Evolutionary conservation across 371 early-diverging fungal species (phyloP).

Genomic region (Mucor piriformis): DNA sequence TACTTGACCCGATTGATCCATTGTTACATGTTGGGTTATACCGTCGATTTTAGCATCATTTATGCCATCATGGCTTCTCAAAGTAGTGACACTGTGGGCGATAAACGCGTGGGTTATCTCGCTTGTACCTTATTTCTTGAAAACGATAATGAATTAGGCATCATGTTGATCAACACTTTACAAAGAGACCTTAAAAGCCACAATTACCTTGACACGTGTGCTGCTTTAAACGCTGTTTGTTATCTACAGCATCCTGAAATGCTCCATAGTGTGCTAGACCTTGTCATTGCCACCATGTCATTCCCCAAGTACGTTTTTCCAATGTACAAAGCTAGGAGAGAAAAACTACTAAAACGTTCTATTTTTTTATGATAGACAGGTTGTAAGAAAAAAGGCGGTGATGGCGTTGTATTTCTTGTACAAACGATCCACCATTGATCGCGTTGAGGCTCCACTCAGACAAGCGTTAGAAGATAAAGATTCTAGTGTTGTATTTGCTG

Average conservation of each 20-base stretch:
- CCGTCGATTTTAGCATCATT: constrained; percentile 55
- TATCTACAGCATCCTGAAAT: constrained; percentile 47
- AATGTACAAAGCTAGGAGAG: neutral
- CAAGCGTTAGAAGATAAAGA: constrained; percentile 49
- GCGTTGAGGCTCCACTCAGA: constrained; percentile 38
- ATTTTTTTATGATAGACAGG: constrained; percentile 34
- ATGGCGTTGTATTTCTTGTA: constrained; percentile 40
- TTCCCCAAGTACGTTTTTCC: constrained; percentile 42
- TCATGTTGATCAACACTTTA: constrained; percentile 59
- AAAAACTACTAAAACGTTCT: neutral
- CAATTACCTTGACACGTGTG: constrained; percentile 43
- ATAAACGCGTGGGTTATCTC: constrained; percentile 54
- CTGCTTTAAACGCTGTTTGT: constrained; percentile 48
- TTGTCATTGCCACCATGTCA: constrained; percentile 29
- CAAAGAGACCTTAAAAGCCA: constrained; percentile 50
- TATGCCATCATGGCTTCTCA: constrained; percentile 60
- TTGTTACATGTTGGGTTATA: constrained; percentile 55
- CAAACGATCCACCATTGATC: constrained; percentile 26
- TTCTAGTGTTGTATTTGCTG: constrained; percentile 48
- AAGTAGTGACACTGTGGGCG: constrained; percentile 46
- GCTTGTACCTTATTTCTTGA: constrained; percentile 48
- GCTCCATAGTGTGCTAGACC: constrained; percentile 34
- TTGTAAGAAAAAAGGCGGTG: constrained; percentile 50
- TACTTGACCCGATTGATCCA: constrained; percentile 52
- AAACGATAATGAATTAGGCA: constrained; percentile 43